Percentiles rank a stretch among this genome's conserved stretches.
Evolutionary conservation across 2,329 filamentous ascomycete species (phyloP).

Genomic region (Sphaerulina musiva): DNA sequence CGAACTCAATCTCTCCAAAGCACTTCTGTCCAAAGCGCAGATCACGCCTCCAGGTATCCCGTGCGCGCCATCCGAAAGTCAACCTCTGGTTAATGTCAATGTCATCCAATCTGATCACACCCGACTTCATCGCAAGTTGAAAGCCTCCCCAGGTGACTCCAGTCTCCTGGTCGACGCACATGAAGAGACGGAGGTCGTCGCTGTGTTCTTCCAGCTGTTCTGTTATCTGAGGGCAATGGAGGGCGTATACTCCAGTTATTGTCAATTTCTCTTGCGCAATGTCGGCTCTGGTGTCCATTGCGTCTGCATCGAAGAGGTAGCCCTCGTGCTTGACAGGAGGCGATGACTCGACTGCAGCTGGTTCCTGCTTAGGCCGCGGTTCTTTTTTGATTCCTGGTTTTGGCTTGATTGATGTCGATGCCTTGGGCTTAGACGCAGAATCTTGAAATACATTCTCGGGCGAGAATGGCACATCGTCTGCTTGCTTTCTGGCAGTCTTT

Average conservation of each 20-base stretch:
- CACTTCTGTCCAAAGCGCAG: constrained; percentile 32
- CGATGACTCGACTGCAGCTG: constrained; percentile 6
- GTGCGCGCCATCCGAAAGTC: constrained; percentile 31
- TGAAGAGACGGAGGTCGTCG: constrained; percentile 33
- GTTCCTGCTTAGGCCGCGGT: constrained; percentile 12
- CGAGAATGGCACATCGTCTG: background rate
- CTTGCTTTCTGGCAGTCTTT: background rate
- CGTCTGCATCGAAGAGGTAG: constrained; percentile 18
- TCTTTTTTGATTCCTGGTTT: constrained; percentile 14
- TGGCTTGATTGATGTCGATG: background rate
- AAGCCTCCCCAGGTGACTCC: constrained; percentile 45
- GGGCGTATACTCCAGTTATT: constrained; percentile 44
- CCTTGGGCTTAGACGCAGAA: background rate
- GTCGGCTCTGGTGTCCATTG: constrained; percentile 19
- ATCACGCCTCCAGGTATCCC: constrained; percentile 23
- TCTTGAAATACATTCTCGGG: constrained; percentile 13
- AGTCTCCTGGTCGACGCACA: constrained; percentile 34
- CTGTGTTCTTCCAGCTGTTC: constrained; percentile 17
- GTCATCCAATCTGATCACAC: constrained; percentile 40
- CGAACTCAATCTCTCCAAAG: constrained; percentile 33
- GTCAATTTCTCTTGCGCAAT: constrained; percentile 15
- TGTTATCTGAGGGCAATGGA: constrained; percentile 29
- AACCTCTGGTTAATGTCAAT: constrained; percentile 16
- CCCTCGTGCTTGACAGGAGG: constrained; percentile 11
- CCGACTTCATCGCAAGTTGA: constrained; percentile 38